Evolutionary conservation across 2,329 filamentous ascomycete species (phyloP).

Genomic region (Akanthomyces dipterigenus): DNA sequence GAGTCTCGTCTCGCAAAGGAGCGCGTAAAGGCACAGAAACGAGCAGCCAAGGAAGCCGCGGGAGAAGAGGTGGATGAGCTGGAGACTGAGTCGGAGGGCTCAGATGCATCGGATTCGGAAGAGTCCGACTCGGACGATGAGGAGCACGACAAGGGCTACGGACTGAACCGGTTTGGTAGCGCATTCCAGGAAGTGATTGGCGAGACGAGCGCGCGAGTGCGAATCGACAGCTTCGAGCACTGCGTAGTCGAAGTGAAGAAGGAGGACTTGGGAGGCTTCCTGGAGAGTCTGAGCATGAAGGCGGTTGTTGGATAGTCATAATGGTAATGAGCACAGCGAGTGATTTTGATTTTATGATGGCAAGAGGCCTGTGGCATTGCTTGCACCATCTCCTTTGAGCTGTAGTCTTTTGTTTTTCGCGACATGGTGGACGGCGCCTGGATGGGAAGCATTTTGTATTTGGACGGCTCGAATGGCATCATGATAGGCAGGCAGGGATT

Average conservation of each 20-base stretch:
- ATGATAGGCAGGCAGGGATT: background rate
- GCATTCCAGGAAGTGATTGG: conserved; percentile 93
- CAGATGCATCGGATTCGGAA: conserved; percentile 35
- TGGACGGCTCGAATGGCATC: background rate
- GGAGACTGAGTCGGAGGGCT: conserved; percentile 38
- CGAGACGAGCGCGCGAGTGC: conserved; percentile 81
- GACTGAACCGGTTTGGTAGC: conserved; percentile 84
- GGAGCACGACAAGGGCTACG: conserved; percentile 56
- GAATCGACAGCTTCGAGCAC: conserved; percentile 95
- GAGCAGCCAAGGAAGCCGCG: conserved; percentile 45
- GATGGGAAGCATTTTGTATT: background rate
- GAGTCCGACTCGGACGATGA: conserved; percentile 49
- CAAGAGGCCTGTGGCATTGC: background rate
- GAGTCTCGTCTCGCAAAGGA: conserved; percentile 50
- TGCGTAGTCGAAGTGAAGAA: conserved; percentile 97
- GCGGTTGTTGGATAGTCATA: conserved; percentile 58
- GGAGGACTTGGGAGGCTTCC: conserved; percentile 83
- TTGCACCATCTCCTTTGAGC: background rate
- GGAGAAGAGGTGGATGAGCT: conserved; percentile 41
- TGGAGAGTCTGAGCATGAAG: conserved; percentile 89
- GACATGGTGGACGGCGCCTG: background rate
- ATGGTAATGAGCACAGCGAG: conserved; percentile 3
- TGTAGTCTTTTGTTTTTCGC: background rate
- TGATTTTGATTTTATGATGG: conserved; percentile 1
- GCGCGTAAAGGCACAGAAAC: conserved; percentile 54